These are phyloP conservation scores for Lyophyllum shimeji DNA, from an alignment of 768 basidiomycete genomes.

Conservation along the genomic window DNA sequence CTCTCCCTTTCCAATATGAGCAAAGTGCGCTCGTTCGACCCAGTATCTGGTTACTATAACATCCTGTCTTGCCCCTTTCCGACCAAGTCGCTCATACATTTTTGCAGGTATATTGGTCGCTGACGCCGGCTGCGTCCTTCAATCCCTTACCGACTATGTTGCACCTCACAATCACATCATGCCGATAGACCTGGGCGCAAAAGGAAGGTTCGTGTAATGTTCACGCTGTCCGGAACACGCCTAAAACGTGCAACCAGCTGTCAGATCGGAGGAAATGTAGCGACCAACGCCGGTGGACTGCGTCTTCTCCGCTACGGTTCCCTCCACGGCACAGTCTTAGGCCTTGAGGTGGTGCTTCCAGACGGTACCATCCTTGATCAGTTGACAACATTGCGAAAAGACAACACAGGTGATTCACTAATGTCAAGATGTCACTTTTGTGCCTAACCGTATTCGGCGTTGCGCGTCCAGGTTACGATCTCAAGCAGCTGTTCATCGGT, in stretches of 20 bases:
- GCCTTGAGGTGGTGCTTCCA: conserved; percentile 92
- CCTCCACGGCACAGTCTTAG: conserved; percentile 91
- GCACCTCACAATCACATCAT: conserved; percentile 90
- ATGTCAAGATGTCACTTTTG: neutral
- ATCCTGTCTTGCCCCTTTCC: conserved; percentile 5
- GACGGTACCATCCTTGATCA: conserved; percentile 91
- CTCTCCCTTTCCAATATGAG: conserved; percentile 83
- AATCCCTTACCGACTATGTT: conserved; percentile 83
- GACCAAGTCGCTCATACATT: conserved; percentile 8
- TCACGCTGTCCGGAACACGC: neutral
- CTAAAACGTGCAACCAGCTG: conserved; percentile 51
- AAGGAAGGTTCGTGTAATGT: conserved; percentile 69
- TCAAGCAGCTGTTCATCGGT: conserved; percentile 98
- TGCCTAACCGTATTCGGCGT: neutral
- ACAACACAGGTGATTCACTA: conserved; percentile 84
- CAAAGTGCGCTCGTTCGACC: conserved; percentile 78
- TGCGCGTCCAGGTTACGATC: conserved; percentile 79
- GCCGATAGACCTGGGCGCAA: conserved; percentile 94
- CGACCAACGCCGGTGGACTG: conserved; percentile 98
- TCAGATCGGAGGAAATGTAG: conserved; percentile 96
- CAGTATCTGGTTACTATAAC: conserved; percentile 65
- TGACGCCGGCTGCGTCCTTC: conserved; percentile 93
- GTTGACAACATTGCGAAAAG: conserved; percentile 89
- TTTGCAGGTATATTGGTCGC: conserved; percentile 79
- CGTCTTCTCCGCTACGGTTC: conserved; percentile 93